Evolutionary conservation across 257 asterid genomes (phyloP).

Genomic region (Rubia yunnanensis): DNA sequence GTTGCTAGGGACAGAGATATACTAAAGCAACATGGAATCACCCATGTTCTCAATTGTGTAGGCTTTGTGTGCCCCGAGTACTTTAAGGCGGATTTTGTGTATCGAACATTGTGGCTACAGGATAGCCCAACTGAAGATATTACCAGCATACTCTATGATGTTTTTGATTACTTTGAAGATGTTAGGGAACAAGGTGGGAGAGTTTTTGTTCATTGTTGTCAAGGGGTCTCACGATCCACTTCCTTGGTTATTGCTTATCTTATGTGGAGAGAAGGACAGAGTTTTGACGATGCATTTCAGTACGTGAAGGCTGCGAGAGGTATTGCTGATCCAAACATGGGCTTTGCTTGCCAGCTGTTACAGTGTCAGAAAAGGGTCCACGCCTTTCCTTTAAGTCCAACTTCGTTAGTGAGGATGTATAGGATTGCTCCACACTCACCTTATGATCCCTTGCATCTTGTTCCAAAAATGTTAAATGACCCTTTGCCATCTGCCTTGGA

Average conservation of each 20-base stretch:
- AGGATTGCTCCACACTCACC: conserved; percentile 46
- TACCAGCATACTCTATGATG: conserved; percentile 50
- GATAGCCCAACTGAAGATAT: conserved; percentile 53
- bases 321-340: conserved; percentile 51
- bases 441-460: conserved; percentile 45
- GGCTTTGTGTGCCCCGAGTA: conserved; percentile 49
- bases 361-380: conserved; percentile 48
- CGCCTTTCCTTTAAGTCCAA: conserved; percentile 43
- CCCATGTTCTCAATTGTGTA: conserved; percentile 43
- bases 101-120: conserved; percentile 47
- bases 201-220: conserved; percentile 48
- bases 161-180: conserved; percentile 49
- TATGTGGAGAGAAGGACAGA: conserved; percentile 52
- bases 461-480: conserved; percentile 39
- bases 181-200: conserved; percentile 40
- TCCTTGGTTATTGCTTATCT: conserved; percentile 43
- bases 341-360: conserved; percentile 43
- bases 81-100: conserved; percentile 35
- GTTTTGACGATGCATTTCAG: conserved; percentile 46
- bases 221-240: conserved; percentile 46
- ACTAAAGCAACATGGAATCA: conserved; percentile 34
- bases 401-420: conserved; percentile 35
- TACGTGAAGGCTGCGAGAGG: conserved; percentile 47
- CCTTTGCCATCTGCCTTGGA: conserved; percentile 40
- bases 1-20: conserved; percentile 41